A percentile compares a stretch with the other conserved stretches of the same genome.
Conservation (phyloP, 2,329 filamentous ascomycete species). For the Neonectria ditissima region DNA sequence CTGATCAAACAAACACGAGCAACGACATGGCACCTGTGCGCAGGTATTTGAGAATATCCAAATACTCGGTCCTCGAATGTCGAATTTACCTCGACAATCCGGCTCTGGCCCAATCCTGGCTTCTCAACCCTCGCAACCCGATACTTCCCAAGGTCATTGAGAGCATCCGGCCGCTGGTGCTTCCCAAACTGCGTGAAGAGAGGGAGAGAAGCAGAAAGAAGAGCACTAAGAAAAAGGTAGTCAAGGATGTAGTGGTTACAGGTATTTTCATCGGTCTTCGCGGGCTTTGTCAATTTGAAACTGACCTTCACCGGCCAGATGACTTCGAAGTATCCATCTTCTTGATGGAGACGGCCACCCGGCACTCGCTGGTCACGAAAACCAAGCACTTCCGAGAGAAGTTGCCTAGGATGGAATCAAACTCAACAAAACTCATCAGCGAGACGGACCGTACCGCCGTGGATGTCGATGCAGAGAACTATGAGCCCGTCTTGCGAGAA, state of each 20-base stretch:
- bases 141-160: slow-evolving; percentile 86
- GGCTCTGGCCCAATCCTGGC: slow-evolving; percentile 82
- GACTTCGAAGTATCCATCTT: slow-evolving; percentile 97
- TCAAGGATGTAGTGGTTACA: slow-evolving; percentile 88
- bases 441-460: slow-evolving; percentile 65
- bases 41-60: slow-evolving; percentile 90
- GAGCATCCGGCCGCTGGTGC: slow-evolving; percentile 84
- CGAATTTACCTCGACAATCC: slow-evolving; percentile 97
- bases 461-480: slow-evolving; percentile 61
- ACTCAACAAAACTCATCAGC: slow-evolving; percentile 71
- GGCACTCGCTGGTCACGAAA: slow-evolving; percentile 88
- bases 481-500: slow-evolving; percentile 59
- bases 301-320: slow-evolving; percentile 65
- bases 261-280: slow-evolving; percentile 61
- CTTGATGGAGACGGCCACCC: slow-evolving; percentile 84
- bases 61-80: slow-evolving; percentile 94
- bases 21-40: slow-evolving; percentile 83
- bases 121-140: slow-evolving; percentile 80
- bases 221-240: slow-evolving; percentile 78
- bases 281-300: background rate
- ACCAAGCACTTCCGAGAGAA: slow-evolving; percentile 80
- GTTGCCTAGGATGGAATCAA: slow-evolving; percentile 66
- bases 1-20: slow-evolving; percentile 3
- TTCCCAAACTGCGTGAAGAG: slow-evolving; percentile 93
- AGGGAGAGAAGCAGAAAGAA: slow-evolving; percentile 71